Conservation (phyloP, 2,329 filamentous ascomycete species). For the Ophiostoma montium region DNA sequence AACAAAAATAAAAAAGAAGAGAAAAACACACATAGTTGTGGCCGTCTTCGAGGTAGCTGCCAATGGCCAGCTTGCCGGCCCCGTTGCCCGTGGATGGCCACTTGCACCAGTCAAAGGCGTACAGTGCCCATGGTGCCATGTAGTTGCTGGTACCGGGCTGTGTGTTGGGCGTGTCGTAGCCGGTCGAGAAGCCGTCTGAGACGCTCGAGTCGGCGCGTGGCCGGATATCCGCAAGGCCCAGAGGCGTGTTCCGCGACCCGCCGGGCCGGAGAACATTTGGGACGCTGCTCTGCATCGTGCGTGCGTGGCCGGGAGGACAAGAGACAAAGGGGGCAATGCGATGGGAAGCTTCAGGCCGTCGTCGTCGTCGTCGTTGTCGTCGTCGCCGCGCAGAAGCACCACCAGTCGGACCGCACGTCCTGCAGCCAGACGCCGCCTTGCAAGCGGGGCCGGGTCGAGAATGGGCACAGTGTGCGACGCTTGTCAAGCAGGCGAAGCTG, state of each 20-base stretch:
- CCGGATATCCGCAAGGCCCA: conserved; percentile 84
- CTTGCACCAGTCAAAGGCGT: conserved; percentile 98
- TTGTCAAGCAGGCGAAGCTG: not conserved
- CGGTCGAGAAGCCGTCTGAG: conserved; percentile 53
- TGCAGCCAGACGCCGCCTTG: conserved; percentile 1
- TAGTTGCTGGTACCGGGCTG: conserved; percentile 76
- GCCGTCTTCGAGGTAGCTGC: conserved; percentile 93
- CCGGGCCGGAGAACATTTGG: conserved; percentile 47
- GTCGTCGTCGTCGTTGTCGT: not conserved
- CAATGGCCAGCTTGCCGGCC: conserved; percentile 84
- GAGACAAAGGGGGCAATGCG: no score
- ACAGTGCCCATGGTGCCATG: conserved; percentile 84
- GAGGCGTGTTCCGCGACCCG: conserved; percentile 63
- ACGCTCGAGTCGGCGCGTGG: conserved; percentile 72
- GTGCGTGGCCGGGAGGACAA: not conserved
- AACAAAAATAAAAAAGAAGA: no score
- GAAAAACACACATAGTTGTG: conserved; percentile 69
- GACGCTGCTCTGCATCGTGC: conserved; percentile 26
- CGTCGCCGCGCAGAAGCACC: not conserved
- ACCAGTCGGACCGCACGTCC: not conserved
- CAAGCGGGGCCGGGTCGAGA: not conserved
- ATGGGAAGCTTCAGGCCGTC: not conserved
- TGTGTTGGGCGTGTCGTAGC: conserved; percentile 52
- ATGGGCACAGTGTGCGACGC: not conserved
- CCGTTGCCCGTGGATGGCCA: conserved; percentile 72